phyloP scores from a whole-genome alignment of 2,329 filamentous ascomycete species.

The Neofusicoccum sp. region DNA sequence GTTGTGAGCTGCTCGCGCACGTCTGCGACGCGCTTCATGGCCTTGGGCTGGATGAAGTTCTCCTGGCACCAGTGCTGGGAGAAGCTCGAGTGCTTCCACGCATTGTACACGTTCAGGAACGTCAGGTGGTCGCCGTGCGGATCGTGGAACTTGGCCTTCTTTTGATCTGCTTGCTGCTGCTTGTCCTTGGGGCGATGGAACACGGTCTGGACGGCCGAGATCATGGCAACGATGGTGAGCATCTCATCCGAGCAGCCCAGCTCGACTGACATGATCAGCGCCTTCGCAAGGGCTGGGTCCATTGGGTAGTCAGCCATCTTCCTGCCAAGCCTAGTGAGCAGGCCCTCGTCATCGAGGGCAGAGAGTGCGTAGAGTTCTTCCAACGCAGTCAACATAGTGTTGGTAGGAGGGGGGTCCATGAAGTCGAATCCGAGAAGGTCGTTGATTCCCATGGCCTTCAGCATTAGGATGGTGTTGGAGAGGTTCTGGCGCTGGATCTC shows the following conservation, averaged over 20 bases:
- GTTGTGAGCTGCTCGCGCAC: constrained; percentile 87
- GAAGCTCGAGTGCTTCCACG: constrained; percentile 85
- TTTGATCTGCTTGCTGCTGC: constrained; percentile 92
- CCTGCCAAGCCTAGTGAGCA: constrained; percentile 84
- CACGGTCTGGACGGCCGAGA: constrained; percentile 73
- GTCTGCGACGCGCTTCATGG: constrained; percentile 85
- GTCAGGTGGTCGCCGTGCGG: constrained; percentile 92
- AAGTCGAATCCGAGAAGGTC: constrained; percentile 97
- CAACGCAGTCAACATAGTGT: constrained; percentile 93
- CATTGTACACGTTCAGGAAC: constrained; percentile 92
- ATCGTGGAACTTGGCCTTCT: constrained; percentile 97
- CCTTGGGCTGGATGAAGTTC: constrained; percentile 92
- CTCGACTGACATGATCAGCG: constrained; percentile 83
- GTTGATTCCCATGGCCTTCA: constrained; percentile 99
- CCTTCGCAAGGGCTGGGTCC: constrained; percentile 89
- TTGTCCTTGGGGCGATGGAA: constrained; percentile 98
- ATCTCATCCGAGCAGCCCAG: constrained; percentile 90
- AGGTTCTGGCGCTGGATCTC: constrained; percentile 96
- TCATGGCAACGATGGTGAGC: constrained; percentile 91
- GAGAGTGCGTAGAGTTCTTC: constrained; percentile 93
- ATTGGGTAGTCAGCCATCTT: constrained; percentile 99
- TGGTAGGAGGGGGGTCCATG: constrained; percentile 96
- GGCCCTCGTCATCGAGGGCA: constrained; percentile 90
- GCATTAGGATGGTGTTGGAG: constrained; percentile 89
- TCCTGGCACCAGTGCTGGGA: constrained; percentile 93